Evolutionary conservation across 2,329 filamentous ascomycete genomes (phyloP), one percentile per base, ranked within the genome.

Genomic region (Coleophoma eucalyptorum): DNA sequence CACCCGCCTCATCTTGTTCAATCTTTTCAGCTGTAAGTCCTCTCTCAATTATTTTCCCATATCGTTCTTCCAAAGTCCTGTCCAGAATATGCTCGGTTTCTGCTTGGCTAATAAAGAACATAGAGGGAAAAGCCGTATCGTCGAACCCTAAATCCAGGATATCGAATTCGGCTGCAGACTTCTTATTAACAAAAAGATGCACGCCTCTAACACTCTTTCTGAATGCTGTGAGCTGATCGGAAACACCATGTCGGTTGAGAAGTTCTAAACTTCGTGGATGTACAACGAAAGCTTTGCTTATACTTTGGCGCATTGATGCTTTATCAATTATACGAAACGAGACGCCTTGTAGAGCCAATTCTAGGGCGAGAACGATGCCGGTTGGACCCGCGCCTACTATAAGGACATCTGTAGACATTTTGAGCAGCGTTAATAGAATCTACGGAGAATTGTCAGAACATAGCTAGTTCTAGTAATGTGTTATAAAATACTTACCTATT

Each of bases 231-330:
- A 77, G 56, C 3, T 62, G 61, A 11, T 70, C 63, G 7, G 68
- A 61, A 32, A 73, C 55, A 5, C 64, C 63, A 42, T 79, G 69
- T 37, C 77, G 75, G 43, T 69, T 69, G 46, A 79, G 70, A 20
- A 79, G 65, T 56, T 81, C 78, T 8, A 78, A 58, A 1, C 72
- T 76, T 8, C 77, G 72, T 12, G 75, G 66, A 50, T 80, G 78
- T 5, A 80, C 61, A 10, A 70, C 67, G 1, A 80, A 60, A 8
- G 65, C 76, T 54, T 65, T 72, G 53, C 68, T 72, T 50, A 70
- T 67, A 46, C 69, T 62, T 12, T 66, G 69, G 12, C 65, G 67
- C 12, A 49, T 50, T 4, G 58, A 50, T 5, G 50, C 53, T 44
- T 66, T 64, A 52, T 74, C 70, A 48, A 75, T 58, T 52, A 74